Conservation (phyloP, 345 rosid genomes). For the Gossypium sturtianum region DNA sequence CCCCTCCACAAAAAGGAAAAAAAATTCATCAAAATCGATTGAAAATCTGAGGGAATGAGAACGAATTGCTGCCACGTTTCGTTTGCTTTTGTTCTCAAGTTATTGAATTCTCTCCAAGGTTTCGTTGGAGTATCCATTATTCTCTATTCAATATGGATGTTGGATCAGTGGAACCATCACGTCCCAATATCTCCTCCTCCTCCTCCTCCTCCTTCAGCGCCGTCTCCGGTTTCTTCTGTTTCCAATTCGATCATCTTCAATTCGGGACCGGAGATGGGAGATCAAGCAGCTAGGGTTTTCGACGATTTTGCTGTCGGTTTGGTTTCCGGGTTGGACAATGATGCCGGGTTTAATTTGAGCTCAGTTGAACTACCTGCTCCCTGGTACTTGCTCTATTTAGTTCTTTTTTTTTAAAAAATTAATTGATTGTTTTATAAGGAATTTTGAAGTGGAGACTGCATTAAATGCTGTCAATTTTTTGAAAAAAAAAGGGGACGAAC, state of each 20-base stretch:
- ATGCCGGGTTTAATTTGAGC: conserved; percentile 37
- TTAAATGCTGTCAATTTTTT: neutral
- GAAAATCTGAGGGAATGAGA: conserved; percentile 31
- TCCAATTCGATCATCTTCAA: conserved; percentile 1
- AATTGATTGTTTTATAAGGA: neutral
- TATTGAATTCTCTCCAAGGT: conserved; percentile 18
- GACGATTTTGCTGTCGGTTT: conserved; percentile 26
- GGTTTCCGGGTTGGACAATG: conserved; percentile 32
- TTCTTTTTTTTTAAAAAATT: neutral
- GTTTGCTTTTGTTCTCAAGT: conserved; percentile 14
- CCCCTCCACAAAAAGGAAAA: neutral
- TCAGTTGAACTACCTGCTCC: conserved; percentile 76
- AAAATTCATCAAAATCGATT: neutral
- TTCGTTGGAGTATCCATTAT: conserved; percentile 16
- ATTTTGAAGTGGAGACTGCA: neutral
- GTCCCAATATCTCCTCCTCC: conserved; percentile 30
- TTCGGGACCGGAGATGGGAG: conserved; percentile 17
- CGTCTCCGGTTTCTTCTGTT: conserved; percentile 34
- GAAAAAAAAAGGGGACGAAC: neutral
- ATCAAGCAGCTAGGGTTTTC: conserved; percentile 16
- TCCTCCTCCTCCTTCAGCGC: conserved; percentile 39
- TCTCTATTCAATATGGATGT: conserved; percentile 75
- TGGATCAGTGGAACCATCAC: conserved; percentile 62
- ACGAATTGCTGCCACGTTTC: conserved; percentile 71
- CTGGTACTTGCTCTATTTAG: conserved; percentile 40